phyloP scores from a whole-genome alignment of 306 rosid genomes.

The Prunus mume region DNA sequence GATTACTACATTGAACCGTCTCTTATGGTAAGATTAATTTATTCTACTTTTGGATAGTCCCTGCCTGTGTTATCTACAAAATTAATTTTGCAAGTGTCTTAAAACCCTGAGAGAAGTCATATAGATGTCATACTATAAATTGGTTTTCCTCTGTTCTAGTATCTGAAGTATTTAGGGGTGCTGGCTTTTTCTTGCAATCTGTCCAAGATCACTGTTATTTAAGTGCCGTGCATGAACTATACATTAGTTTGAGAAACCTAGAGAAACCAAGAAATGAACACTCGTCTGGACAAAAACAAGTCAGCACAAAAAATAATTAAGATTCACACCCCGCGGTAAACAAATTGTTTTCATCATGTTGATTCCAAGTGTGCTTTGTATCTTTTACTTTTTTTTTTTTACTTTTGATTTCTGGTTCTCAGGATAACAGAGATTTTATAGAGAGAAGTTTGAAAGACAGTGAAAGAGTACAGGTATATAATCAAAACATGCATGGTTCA shows the following conservation, averaged over 20 bases:
- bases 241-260: too few species aligned
- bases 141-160: too few species aligned
- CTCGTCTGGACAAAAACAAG: too few species aligned
- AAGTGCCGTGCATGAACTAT: too few species aligned
- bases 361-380: background rate
- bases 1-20: slow-evolving; percentile 81
- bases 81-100: background rate
- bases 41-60: background rate
- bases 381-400: background rate
- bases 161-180: background rate
- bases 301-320: too few species aligned
- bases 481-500: background rate
- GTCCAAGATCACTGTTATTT: too few species aligned
- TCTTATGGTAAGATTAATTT: slow-evolving; percentile 50
- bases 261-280: too few species aligned
- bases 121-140: too few species aligned
- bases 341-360: background rate
- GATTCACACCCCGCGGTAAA: background rate
- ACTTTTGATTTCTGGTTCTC: background rate
- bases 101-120: background rate
- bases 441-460: slow-evolving; percentile 74
- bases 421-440: slow-evolving; percentile 61
- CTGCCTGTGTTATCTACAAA: background rate
- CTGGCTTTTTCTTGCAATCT: too few species aligned
- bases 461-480: slow-evolving; percentile 84